These are phyloP conservation scores for Klebsormidium nitens DNA, from an alignment of 139 green algal genomes.

Conservation along the genomic window DNA sequence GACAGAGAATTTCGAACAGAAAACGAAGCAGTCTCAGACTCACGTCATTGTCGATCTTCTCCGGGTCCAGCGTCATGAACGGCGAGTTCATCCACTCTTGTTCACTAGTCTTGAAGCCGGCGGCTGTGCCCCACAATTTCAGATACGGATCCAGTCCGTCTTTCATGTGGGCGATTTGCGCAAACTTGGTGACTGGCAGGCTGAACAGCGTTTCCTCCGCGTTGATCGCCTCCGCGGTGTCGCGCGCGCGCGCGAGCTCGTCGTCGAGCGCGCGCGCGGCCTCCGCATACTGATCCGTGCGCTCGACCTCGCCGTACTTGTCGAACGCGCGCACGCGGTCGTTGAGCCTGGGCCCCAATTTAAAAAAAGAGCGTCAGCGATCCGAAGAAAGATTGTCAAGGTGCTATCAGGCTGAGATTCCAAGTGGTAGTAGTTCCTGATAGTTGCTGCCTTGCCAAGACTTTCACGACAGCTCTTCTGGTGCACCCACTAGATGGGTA, in stretches of 20 bases:
- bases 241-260: conserved; percentile 10
- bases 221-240: conserved; percentile 22
- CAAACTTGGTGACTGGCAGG: conserved; percentile 5
- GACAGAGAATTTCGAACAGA: no score
- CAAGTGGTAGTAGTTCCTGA: no score
- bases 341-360: no score
- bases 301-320: conserved; percentile 9
- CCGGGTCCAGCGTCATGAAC: conserved; percentile 64
- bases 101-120: conserved; percentile 4
- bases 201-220: conserved; percentile 27
- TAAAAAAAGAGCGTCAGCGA: no score
- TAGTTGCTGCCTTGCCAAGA: no score
- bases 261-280: conserved; percentile 1
- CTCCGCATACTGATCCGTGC: conserved; percentile 5
- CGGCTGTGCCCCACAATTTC: conserved; percentile 18
- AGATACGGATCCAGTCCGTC: conserved; percentile 17
- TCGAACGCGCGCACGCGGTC: conserved; percentile 13
- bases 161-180: conserved; percentile 1
- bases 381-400: no score
- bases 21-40: no score
- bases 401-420: no score
- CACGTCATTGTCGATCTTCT: conserved; percentile 58
- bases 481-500: no score
- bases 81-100: conserved; percentile 65
- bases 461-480: no score